phyloP scores from a whole-genome alignment of 352 stramenopile genomes.

The Globisporangium echinulatum region DNA sequence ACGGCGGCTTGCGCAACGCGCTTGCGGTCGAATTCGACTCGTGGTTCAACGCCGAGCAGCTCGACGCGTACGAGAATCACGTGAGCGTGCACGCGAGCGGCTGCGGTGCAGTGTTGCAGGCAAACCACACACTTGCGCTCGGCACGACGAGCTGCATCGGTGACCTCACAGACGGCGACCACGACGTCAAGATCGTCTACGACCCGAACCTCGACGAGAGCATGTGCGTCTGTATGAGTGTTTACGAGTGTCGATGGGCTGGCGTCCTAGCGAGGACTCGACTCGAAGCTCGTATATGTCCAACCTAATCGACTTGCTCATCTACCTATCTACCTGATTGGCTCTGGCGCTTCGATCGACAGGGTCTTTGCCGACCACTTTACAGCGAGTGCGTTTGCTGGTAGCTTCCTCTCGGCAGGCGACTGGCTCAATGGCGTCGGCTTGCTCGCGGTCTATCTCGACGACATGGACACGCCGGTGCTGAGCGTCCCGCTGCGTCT shows the following conservation, averaged over 20 bases:
- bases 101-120: constrained; percentile 23
- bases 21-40: too few relatives aligned
- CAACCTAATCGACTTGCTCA: too few relatives aligned
- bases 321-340: too few relatives aligned
- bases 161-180: constrained; percentile 37
- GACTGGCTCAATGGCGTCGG: constrained; percentile 62
- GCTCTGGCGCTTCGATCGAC: not conserved
- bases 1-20: too few relatives aligned
- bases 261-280: not conserved
- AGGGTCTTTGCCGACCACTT: constrained; percentile 63
- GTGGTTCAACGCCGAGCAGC: too few relatives aligned
- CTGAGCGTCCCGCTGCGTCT: not conserved
- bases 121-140: constrained; percentile 75
- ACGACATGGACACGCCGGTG: constrained; percentile 73
- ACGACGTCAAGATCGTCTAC: constrained; percentile 75
- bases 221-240: constrained; percentile 25
- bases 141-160: constrained; percentile 34
- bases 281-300: too few relatives aligned
- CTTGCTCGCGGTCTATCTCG: constrained; percentile 80
- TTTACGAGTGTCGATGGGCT: not conserved
- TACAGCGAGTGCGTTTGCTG: constrained; percentile 39
- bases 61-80: too few relatives aligned
- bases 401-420: constrained; percentile 61
- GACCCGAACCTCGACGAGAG: constrained; percentile 55
- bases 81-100: constrained; percentile 13